A percentile compares a stretch with the other conserved stretches of the same genome.
Evolutionary conservation across 2,329 filamentous ascomycete genomes (phyloP).

Genomic region (Neurospora sp.): DNA sequence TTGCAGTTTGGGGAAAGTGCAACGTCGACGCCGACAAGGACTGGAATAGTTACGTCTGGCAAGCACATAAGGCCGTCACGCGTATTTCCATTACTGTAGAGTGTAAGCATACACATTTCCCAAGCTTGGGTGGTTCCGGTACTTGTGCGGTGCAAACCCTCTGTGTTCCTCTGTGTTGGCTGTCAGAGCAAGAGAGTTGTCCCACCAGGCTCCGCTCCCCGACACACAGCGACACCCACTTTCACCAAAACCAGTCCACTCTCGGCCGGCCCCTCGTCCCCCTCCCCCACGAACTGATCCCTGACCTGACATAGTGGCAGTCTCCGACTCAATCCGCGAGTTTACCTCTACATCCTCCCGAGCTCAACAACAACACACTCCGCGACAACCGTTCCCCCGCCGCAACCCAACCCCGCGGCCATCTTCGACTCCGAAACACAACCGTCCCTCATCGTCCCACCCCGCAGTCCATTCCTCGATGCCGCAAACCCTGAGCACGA

Average conservation of each 20-base stretch:
- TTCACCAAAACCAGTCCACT: not conserved
- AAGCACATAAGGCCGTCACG: not conserved
- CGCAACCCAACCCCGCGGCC: not conserved
- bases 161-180: not conserved
- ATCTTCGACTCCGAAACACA: not conserved
- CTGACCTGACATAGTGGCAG: not conserved
- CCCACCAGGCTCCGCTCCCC: not conserved
- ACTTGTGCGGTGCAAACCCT: not conserved
- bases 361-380: not conserved
- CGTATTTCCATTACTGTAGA: not conserved
- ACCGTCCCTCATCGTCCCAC: not conserved
- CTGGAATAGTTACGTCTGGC: not conserved
- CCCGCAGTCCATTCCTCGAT: conserved; percentile 32
- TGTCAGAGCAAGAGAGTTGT: not conserved
- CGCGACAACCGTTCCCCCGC: not conserved
- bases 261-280: not conserved
- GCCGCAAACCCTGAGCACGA: conserved; percentile 67
- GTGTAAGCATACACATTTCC: not conserved
- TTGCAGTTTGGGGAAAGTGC: not conserved
- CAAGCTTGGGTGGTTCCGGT: not conserved
- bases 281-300: not conserved
- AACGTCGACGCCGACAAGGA: not conserved
- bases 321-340: not conserved
- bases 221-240: not conserved
- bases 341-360: not conserved